Evolutionary conservation across 805 yeast species (phyloP).

Genomic region (Blastobotrys muscicola): DNA sequence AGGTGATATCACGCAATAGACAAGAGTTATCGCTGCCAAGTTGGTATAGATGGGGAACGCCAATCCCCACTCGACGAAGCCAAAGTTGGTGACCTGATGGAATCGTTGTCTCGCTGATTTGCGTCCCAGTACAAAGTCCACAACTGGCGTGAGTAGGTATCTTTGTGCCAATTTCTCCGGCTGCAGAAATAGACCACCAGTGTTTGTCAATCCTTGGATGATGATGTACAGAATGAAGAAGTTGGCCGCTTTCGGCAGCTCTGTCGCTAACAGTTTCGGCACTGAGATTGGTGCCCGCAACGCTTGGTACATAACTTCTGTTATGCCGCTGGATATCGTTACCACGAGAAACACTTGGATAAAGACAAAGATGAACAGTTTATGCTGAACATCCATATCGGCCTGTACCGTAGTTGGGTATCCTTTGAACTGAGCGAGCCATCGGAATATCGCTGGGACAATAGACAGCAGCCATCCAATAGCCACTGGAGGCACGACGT

Average conservation of each 20-base stretch:
- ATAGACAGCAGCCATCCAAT: conserved; percentile 53
- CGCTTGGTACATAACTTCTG: conserved; percentile 50
- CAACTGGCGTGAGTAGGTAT: conserved; percentile 18
- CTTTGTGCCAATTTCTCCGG: conserved; percentile 38
- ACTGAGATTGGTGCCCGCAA: conserved; percentile 63
- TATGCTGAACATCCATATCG: conserved; percentile 62
- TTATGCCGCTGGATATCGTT: conserved; percentile 71
- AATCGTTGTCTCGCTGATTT: conserved; percentile 55
- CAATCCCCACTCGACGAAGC: conserved; percentile 65
- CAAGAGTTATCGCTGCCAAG: conserved; percentile 66
- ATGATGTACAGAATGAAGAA: conserved; percentile 74
- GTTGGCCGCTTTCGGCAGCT: conserved; percentile 77
- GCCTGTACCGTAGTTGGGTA: conserved; percentile 50
- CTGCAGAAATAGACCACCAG: conserved; percentile 63
- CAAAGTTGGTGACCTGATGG: conserved; percentile 34
- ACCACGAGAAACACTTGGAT: conserved; percentile 80
- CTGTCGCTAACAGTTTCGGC: conserved; percentile 62
- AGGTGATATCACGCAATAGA: conserved; percentile 75
- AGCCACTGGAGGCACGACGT: conserved; percentile 58
- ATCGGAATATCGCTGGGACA: conserved; percentile 50
- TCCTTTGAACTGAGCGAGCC: conserved; percentile 47
- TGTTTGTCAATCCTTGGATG: conserved; percentile 64
- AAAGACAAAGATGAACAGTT: conserved; percentile 71
- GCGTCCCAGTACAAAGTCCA: conserved; percentile 12
- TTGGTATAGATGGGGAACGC: conserved; percentile 69